These are phyloP conservation scores for Gracilariopsis chorda DNA, from an alignment of 23 red algal genomes.

Conservation along the genomic window DNA sequence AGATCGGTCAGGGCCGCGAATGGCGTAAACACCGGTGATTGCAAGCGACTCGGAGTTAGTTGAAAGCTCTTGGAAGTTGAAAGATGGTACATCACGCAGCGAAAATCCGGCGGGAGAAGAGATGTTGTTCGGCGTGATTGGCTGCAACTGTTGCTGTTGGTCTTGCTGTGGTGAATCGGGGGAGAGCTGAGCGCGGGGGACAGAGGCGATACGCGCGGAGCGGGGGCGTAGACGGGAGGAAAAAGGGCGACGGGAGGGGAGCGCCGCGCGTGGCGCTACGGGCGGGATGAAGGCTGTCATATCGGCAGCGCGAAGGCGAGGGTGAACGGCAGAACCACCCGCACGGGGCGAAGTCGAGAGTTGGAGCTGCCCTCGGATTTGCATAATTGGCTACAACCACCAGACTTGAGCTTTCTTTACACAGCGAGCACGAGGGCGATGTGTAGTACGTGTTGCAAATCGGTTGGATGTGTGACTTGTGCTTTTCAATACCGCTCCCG, in stretches of 20 bases:
- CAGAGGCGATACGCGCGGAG: too few relatives aligned
- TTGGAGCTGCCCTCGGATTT: neutral
- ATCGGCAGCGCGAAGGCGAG: neutral
- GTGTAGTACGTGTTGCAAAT: neutral
- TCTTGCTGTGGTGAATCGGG: neutral
- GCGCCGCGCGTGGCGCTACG: too few relatives aligned
- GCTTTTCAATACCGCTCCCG: too few relatives aligned
- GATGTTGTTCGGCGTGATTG: neutral
- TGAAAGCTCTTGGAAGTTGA: neutral
- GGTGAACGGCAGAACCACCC: neutral
- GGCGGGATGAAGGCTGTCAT: neutral
- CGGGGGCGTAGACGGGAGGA: neutral
- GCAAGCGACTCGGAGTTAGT: neutral
- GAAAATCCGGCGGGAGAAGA: constrained; percentile 4
- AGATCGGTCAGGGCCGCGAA: neutral
- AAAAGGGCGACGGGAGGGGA: neutral
- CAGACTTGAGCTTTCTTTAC: too few relatives aligned
- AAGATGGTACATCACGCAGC: neutral
- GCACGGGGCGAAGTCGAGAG: neutral
- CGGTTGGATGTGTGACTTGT: neutral
- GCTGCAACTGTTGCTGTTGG: neutral
- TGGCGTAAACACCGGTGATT: constrained; percentile 56
- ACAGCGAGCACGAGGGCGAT: too few relatives aligned
- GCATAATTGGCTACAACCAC: too few relatives aligned
- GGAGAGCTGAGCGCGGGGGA: neutral